Percentiles rank a stretch among this genome's conserved stretches.
Conservation (phyloP, 2,329 filamentous ascomycete genomes). For the Microcyclospora pomicola region DNA sequence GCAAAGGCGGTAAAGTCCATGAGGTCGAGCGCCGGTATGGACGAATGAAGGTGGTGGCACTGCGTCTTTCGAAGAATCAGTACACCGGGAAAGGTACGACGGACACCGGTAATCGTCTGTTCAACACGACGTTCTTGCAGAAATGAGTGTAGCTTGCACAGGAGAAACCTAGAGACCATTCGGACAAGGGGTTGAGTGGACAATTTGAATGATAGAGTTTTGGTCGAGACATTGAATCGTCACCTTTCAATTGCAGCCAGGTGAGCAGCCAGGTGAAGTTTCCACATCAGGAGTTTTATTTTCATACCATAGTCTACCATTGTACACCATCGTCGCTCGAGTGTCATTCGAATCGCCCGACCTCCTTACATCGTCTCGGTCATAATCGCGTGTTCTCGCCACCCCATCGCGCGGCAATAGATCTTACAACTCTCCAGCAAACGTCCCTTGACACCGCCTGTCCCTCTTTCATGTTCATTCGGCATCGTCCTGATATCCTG, state of each 20-base stretch:
- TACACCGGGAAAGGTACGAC: slow-evolving; percentile 39
- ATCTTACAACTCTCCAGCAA: slow-evolving; percentile 64
- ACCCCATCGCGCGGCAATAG: slow-evolving; percentile 34
- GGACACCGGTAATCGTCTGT: slow-evolving; percentile 47
- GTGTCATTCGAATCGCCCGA: neutral
- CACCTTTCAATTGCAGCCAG: too few relatives aligned
- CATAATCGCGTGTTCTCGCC: slow-evolving; percentile 9
- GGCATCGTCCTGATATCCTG: slow-evolving; percentile 42
- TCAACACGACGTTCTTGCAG: slow-evolving; percentile 40
- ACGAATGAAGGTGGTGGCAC: slow-evolving; percentile 31
- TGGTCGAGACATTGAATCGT: too few relatives aligned
- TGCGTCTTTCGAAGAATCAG: slow-evolving; percentile 44
- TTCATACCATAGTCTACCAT: too few relatives aligned
- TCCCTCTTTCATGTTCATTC: slow-evolving; percentile 6
- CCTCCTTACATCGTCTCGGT: slow-evolving; percentile 3
- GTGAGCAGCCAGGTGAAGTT: too few relatives aligned
- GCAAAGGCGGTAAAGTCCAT: slow-evolving; percentile 10
- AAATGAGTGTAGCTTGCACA: slow-evolving; percentile 10
- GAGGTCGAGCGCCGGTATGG: slow-evolving; percentile 3
- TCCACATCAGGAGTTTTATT: too few relatives aligned
- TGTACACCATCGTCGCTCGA: too few relatives aligned
- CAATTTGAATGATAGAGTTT: too few relatives aligned
- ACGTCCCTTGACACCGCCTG: slow-evolving; percentile 35
- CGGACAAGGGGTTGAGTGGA: too few relatives aligned
- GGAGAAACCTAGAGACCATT: neutral